Evolutionary conservation across 352 stramenopile species (phyloP).

Genomic region (Globisporangium recalcitrans): DNA sequence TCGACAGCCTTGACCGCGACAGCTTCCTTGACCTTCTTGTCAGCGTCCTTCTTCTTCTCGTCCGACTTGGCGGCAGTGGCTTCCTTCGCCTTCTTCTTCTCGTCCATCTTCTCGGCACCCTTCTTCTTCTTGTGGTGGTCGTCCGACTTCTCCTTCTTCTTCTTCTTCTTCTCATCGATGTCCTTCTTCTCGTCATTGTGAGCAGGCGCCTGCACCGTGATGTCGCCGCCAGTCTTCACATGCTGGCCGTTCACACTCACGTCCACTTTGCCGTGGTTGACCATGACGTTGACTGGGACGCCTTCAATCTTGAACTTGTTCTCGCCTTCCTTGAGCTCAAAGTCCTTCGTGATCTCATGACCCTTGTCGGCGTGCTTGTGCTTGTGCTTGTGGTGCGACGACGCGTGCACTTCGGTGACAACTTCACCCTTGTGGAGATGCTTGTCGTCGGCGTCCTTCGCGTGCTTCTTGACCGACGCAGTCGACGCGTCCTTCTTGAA

Average conservation of each 20-base stretch:
- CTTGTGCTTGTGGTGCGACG: slow-evolving; percentile 12
- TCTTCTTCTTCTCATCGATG: not conserved
- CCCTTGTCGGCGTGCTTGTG: slow-evolving; percentile 6
- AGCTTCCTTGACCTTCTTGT: slow-evolving; percentile 6
- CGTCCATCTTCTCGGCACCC: not conserved
- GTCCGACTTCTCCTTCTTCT: slow-evolving; percentile 9
- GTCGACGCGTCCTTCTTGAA: slow-evolving; percentile 14
- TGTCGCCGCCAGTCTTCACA: slow-evolving; percentile 11
- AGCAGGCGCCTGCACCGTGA: slow-evolving; percentile 7
- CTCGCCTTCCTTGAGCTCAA: slow-evolving; percentile 16
- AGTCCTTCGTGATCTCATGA: slow-evolving; percentile 13
- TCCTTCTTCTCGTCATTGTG: slow-evolving; percentile 3
- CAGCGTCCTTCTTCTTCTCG: slow-evolving; percentile 12
- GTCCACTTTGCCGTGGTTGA: slow-evolving; percentile 15
- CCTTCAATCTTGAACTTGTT: slow-evolving; percentile 17
- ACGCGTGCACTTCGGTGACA: slow-evolving; percentile 11
- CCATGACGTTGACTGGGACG: slow-evolving; percentile 13
- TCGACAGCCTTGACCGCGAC: slow-evolving; percentile 5
- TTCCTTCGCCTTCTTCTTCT: slow-evolving; percentile 17
- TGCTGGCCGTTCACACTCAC: slow-evolving; percentile 17
- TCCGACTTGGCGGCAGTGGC: slow-evolving; percentile 6
- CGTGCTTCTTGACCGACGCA: slow-evolving; percentile 2
- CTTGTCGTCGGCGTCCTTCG: slow-evolving; percentile 15
- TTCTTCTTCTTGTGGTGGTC: slow-evolving; percentile 10
- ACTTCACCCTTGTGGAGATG: slow-evolving; percentile 6